Percentiles rank a stretch among this genome's conserved stretches.
These are phyloP conservation scores for Pezicula radicicola DNA, from an alignment of 2,329 filamentous ascomycete species.

Conservation along the genomic window DNA sequence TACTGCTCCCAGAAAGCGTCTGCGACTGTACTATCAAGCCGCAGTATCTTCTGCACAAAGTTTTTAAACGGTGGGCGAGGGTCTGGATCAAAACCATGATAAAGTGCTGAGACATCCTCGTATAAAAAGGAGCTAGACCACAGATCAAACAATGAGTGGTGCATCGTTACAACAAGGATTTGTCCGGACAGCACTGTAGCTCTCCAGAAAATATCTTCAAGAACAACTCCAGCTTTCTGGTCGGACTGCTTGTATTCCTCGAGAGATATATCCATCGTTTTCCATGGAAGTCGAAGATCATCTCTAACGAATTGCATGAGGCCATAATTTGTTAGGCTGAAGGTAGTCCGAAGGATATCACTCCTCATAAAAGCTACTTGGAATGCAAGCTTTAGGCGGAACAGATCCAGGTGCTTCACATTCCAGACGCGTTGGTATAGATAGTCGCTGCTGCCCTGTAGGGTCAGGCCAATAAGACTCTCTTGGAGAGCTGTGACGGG, in stretches of 20 bases:
- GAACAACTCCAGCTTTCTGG: neutral
- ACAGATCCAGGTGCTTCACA: neutral
- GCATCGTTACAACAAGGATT: no score
- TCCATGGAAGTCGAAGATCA: neutral
- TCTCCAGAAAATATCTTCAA: neutral
- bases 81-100: no score
- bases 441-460: conserved; percentile 27
- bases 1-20: no score
- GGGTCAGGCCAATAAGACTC: conserved; percentile 30
- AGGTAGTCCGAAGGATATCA: neutral
- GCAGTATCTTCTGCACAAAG: no score
- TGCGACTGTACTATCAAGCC: no score
- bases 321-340: neutral
- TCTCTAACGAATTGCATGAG: neutral
- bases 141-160: no score
- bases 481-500: conserved; percentile 32
- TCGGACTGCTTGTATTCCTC: neutral
- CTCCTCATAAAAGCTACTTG: neutral
- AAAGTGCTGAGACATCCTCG: no score
- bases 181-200: neutral
- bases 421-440: conserved; percentile 18
- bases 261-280: neutral
- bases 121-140: no score
- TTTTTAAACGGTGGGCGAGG: no score
- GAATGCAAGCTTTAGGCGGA: neutral